phyloP scores from a whole-genome alignment of 2,329 filamentous ascomycete species.

The Sclerotinia sclerotiorum region DNA sequence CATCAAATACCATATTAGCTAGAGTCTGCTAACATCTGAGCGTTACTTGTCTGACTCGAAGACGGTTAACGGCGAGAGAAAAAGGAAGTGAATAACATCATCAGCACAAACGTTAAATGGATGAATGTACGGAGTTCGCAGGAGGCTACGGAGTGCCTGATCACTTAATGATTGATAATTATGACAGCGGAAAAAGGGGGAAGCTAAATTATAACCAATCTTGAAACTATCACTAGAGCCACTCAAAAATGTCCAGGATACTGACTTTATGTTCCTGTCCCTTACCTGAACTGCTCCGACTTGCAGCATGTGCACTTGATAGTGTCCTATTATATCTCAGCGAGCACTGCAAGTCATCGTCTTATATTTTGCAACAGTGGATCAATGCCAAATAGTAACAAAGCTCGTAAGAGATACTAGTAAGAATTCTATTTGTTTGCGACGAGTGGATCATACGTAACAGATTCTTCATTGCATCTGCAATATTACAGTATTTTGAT shows the following conservation, averaged over 20 bases:
- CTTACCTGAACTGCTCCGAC: conserved; percentile 23
- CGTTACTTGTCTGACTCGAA: not conserved
- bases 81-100: too few species aligned
- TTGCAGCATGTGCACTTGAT: conserved; percentile 15
- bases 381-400: not conserved
- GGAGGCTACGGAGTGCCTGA: too few species aligned
- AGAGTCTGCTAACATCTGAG: not conserved
- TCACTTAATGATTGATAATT: too few species aligned
- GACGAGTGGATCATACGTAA: not conserved
- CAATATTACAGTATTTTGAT: not conserved
- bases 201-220: not conserved
- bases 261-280: conserved; percentile 20
- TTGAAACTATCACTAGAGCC: not conserved
- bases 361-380: not conserved
- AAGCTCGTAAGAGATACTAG: not conserved
- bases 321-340: conserved; percentile 15
- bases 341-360: conserved; percentile 16
- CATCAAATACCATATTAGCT: not conserved
- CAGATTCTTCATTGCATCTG: not conserved
- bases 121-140: too few species aligned
- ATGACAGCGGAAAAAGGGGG: not conserved
- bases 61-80: too few species aligned
- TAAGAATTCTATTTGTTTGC: conserved; percentile 11
- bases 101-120: too few species aligned
- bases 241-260: conserved; percentile 9